Conservation (phyloP, 2,329 filamentous ascomycete genomes). For the Rhinocladiella mackenziei region DNA sequence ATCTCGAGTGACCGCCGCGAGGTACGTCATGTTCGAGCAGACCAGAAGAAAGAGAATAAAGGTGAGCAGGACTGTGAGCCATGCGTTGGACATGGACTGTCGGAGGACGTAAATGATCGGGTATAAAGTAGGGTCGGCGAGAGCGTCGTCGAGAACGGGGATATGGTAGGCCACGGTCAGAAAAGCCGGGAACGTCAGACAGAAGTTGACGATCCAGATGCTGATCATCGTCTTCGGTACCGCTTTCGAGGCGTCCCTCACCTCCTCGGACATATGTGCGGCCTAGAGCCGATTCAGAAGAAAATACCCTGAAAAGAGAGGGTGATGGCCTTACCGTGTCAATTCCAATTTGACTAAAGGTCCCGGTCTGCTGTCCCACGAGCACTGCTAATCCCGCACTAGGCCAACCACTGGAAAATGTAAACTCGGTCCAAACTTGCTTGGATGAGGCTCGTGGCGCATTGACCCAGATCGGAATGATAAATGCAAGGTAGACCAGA, state of each 20-base stretch:
- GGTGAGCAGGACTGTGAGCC: slow-evolving; percentile 36
- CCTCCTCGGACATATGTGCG: slow-evolving; percentile 47
- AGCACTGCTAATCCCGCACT: slow-evolving; percentile 36
- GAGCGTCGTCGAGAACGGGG: slow-evolving; percentile 34
- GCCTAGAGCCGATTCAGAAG: slow-evolving; percentile 32
- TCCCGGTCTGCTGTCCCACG: slow-evolving; percentile 39
- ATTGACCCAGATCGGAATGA: slow-evolving; percentile 35
- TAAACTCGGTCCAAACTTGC: slow-evolving; percentile 38
- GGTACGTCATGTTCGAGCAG: slow-evolving; percentile 37
- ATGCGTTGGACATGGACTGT: slow-evolving; percentile 28
- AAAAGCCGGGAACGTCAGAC: slow-evolving; percentile 43
- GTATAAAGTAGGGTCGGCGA: slow-evolving; percentile 42
- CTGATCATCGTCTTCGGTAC: slow-evolving; percentile 43
- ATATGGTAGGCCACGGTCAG: slow-evolving; percentile 43
- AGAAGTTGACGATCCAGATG: slow-evolving; percentile 44
- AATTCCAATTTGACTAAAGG: no score
- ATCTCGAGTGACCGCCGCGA: slow-evolving; percentile 41
- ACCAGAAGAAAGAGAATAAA: slow-evolving; percentile 42
- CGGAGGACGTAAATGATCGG: slow-evolving; percentile 49
- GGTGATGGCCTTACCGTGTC: no score
- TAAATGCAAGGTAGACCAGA: slow-evolving; percentile 36
- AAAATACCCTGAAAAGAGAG: slow-evolving; percentile 36
- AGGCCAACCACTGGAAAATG: slow-evolving; percentile 40
- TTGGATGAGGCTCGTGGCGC: slow-evolving; percentile 31
- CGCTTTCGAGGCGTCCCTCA: slow-evolving; percentile 44